Conservation (phyloP, 768 basidiomycete genomes). For the Kondoa malvinella region DNA sequence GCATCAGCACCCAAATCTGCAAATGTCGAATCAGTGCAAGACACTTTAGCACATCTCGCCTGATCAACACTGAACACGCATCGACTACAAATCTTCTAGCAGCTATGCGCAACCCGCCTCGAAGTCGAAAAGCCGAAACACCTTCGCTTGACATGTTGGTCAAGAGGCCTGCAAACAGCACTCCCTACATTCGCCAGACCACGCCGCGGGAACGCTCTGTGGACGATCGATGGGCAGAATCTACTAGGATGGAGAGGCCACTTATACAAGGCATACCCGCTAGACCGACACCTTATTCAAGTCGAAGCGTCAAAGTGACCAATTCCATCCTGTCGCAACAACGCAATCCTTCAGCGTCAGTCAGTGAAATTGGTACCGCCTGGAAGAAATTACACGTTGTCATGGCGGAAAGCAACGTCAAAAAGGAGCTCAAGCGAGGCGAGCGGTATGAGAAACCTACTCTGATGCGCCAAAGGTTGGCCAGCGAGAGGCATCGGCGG, state of each 20-base stretch:
- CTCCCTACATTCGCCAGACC: neutral
- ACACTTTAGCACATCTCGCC: neutral
- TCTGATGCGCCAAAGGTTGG: neutral
- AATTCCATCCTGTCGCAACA: neutral
- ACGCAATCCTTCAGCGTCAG: neutral
- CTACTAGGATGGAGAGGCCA: neutral
- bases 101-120: too few relatives aligned
- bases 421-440: neutral
- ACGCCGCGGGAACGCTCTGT: neutral
- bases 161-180: too few relatives aligned
- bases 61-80: neutral
- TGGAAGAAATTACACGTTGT: neutral
- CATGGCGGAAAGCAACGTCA: neutral
- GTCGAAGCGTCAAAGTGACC: neutral
- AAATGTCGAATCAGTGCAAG: neutral
- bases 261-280: neutral
- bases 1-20: neutral
- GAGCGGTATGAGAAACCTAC: conserved; percentile 6
- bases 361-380: neutral
- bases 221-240: neutral
- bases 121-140: too few relatives aligned
- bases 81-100: neutral
- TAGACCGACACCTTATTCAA: neutral
- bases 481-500: neutral
- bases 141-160: too few relatives aligned